Conservation (phyloP, 768 basidiomycete species). For the Rubroboletus pulcherrimus region DNA sequence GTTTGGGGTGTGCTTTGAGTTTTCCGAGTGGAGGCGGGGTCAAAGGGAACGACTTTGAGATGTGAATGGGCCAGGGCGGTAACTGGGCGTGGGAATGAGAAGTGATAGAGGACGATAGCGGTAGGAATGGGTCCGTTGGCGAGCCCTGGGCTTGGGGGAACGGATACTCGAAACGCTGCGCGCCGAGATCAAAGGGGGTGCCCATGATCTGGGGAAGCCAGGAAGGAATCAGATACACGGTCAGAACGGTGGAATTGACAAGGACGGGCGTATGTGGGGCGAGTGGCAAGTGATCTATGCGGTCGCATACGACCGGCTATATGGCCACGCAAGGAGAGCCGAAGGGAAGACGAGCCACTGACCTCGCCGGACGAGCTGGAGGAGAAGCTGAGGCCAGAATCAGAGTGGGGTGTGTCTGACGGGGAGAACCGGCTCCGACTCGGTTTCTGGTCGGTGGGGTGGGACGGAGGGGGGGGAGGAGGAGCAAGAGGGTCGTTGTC, state of each 20-base stretch:
- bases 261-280: background rate
- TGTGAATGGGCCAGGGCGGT: conserved; percentile 27
- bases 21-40: conserved; percentile 26
- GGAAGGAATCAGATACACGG: background rate
- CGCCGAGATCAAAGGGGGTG: conserved; percentile 33
- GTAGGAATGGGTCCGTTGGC: conserved; percentile 24
- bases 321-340: background rate
- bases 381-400: conserved; percentile 30
- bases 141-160: conserved; percentile 31
- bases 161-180: conserved; percentile 32
- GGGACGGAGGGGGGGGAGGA: background rate
- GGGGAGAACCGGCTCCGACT: background rate
- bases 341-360: conserved; percentile 1
- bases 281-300: conserved; percentile 7
- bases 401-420: conserved; percentile 24
- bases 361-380: conserved; percentile 33
- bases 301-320: conserved; percentile 9
- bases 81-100: conserved; percentile 23
- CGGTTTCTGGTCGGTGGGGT: background rate
- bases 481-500: conserved; percentile 2
- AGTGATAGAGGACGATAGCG: conserved; percentile 21
- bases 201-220: conserved; percentile 27
- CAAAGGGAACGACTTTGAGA: conserved; percentile 31
- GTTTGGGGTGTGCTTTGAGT: conserved; percentile 29
- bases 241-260: background rate